Conservation (phyloP, 768 basidiomycete genomes). For the Lactarius akahatsu region DNA sequence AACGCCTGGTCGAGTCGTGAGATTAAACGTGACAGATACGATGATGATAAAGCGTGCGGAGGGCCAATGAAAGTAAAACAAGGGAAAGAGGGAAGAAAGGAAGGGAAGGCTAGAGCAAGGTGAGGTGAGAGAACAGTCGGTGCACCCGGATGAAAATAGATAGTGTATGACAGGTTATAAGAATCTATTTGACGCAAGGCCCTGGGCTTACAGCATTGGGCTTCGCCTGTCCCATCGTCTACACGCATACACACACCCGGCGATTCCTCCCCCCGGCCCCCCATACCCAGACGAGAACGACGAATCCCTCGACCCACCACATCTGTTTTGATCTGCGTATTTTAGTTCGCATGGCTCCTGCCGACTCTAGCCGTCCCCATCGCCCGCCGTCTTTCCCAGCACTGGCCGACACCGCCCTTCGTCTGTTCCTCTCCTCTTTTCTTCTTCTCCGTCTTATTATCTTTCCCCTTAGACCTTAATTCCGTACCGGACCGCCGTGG, state of each 20-base stretch:
- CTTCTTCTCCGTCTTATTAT: neutral
- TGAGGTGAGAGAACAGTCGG: neutral
- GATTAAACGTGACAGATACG: neutral
- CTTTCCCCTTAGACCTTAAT: neutral
- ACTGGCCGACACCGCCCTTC: neutral
- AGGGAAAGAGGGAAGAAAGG: neutral
- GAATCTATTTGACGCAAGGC: too few species aligned
- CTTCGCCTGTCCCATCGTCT: neutral
- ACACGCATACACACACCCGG: constrained; percentile 11
- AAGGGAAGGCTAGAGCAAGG: neutral
- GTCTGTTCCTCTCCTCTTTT: constrained; percentile 1
- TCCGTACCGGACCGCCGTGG: constrained; percentile 3
- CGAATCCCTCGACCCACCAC: neutral
- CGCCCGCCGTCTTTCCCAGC: neutral
- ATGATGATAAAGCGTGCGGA: constrained; percentile 2
- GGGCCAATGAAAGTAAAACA: neutral
- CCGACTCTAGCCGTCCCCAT: neutral
- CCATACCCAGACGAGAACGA: neutral
- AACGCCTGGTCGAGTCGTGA: neutral
- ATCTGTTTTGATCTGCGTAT: neutral
- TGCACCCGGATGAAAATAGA: neutral
- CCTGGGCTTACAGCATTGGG: neutral
- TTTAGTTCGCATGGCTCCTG: constrained; percentile 14
- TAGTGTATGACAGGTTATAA: neutral
- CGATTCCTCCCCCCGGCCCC: constrained; percentile 16